Evolutionary conservation across 2,329 filamentous ascomycete genomes (phyloP), one percentile per base, ranked within the genome.

Genomic region (Ustulina deusta): DNA sequence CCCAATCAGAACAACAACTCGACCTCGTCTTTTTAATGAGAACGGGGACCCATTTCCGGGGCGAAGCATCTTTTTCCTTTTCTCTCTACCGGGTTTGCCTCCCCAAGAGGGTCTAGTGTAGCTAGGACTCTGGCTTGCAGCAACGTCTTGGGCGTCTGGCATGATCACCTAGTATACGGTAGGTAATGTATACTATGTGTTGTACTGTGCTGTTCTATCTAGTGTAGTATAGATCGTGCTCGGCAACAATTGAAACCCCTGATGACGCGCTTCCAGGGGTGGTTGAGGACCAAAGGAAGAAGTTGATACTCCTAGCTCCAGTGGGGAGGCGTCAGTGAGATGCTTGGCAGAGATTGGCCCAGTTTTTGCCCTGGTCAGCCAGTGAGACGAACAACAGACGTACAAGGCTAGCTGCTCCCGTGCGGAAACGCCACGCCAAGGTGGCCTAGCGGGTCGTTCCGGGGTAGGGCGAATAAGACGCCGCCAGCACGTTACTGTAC

Each of bases 371-470:
- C 17, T n/a, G 6, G 6, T 44, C n/a, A 48, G 38, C 46, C 59
- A 48, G 48, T 63, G 36, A 64, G 54, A 59, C 55, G 17, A 34
- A 13, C 46, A 9, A 17, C 4, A 49, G 36, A 20, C 42, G 20
- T 55, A 62, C 22, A 55, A 36, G 49, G 34, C 40, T 38, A 34
- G 52, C n/a, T n/a, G n/a, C n/a, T n/a, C n/a, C n/a, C 27, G 27
- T 36, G 38, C 57, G 61, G 49, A 66, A 69, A 69, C 63, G 63
- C 63, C 67, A 69, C 63, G 63, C 63, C 67, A 69, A 67, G 67
- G 13, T 4, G 13, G 25, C 10, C 36, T 32, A 3, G 63, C 67
- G 63, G 63, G 67, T 54, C 38, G 38, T 48, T 6, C 56, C 60
- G 58, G 67, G 27, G 36, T 52, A 58, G 60, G 55, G 64, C 63